Evolutionary conservation across 441 rosid genomes (phyloP), one percentile per base, ranked within the genome.

Genomic region (Erodium moschatum): DNA sequence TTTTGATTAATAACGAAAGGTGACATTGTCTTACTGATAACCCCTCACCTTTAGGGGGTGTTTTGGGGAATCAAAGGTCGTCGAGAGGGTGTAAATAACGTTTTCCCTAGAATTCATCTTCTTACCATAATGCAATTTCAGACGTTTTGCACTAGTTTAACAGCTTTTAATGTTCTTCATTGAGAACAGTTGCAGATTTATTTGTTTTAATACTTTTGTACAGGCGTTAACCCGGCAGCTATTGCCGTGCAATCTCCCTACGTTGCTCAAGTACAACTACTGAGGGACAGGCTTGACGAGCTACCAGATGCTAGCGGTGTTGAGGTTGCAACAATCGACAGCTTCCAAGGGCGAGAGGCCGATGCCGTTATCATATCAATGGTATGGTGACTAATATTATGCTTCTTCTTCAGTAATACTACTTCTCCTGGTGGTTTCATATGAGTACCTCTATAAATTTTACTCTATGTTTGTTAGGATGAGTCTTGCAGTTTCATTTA

Each of bases 281-380:
- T 91, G 75, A 86, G 96, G 79, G 96, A 94, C 48, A 86, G 93
- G 79, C 89, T 94, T 46, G 89, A 88, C 69, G 96, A 91, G 77
- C 74, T 82, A 71, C 96, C 96, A 60, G 89, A 79, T 76, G 88
- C 93, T 67, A 87, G 69, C 50, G 96, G 96, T 40, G 85, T 94
- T 54, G 97, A 94, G 84, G 96, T 91, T 74, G 89, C 96, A 74
- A 94, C 97, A 44, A 88, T 94, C n/a, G 98, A 94, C 73, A 91
- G 97, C 83, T 94, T 91, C 80, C 97, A 94, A 80, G 98, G 98
- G 0, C 87, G 98, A 5, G 97, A 89, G 61, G 97, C 97, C 73
- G 98, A 94, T 85, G 97, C 96, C 56, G 96, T 89, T 16, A 88
- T 94, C 66, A 91, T 94, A 78, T 94, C 97, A 77, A 94, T 94